A percentile compares a stretch with the other conserved stretches of the same genome.
phyloP scores from a whole-genome alignment of 495 filamentous ascomycete genomes.

The Glarea lozoyensis region DNA sequence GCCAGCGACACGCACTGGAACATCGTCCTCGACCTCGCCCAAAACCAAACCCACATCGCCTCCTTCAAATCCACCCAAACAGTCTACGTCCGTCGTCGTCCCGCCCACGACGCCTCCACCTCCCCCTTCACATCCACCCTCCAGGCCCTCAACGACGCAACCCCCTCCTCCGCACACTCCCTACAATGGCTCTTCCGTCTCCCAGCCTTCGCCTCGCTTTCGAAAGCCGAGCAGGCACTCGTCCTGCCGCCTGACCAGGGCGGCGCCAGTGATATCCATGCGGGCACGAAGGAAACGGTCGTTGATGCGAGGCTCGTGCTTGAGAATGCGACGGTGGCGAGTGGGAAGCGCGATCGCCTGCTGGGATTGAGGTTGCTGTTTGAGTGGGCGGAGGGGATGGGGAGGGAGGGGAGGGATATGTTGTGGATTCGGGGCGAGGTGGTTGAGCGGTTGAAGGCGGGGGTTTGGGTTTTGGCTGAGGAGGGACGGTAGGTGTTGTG shows the following conservation, averaged over 20 bases:
- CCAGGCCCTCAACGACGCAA: conserved; percentile 46
- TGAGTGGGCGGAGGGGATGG: conserved; percentile 58
- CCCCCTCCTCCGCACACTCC: conserved; percentile 24
- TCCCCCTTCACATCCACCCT: conserved; percentile 70
- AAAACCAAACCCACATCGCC: conserved; percentile 52
- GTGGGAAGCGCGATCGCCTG: conserved; percentile 56
- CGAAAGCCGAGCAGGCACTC: conserved; percentile 66
- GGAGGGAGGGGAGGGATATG: conserved; percentile 20
- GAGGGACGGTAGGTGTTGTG: conserved; percentile 3
- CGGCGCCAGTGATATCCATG: conserved; percentile 35
- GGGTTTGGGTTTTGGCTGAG: conserved; percentile 42
- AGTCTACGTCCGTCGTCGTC: conserved; percentile 72
- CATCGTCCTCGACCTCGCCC: conserved; percentile 67
- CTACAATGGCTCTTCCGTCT: conserved; percentile 75
- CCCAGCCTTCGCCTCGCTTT: conserved; percentile 51
- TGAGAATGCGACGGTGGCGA: conserved; percentile 48
- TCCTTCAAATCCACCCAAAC: conserved; percentile 70
- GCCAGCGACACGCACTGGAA: conserved; percentile 73
- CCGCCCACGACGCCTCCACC: conserved; percentile 54
- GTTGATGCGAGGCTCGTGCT: conserved; percentile 74
- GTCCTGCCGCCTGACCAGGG: conserved; percentile 55
- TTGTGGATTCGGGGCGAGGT: conserved; percentile 43
- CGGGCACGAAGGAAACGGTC: conserved; percentile 48
- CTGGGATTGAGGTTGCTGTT: conserved; percentile 72
- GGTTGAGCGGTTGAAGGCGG: conserved; percentile 47